Evolutionary conservation across 2,329 filamentous ascomycete species (phyloP), one percentile per base, ranked within the genome.

Genomic region (Ceratocystis albifundus): DNA sequence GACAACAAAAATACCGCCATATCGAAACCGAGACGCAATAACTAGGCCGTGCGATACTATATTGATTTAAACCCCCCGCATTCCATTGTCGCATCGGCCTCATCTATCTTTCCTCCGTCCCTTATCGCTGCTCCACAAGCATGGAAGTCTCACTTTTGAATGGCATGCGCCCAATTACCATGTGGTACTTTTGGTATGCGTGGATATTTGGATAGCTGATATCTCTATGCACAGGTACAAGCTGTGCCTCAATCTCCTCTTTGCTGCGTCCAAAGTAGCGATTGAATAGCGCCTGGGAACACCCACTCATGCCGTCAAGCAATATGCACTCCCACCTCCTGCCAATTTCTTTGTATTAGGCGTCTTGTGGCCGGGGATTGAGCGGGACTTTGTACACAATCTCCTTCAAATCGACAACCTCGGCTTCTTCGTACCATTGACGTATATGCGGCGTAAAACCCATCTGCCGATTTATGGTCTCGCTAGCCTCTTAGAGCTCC

Each of bases 321-420:
- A 77, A 74, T 61, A 79, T 79, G 20, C 71, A 71, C 70, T 80
- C 76, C 79, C 78, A 80, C 71, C 79, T 74, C 48, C 71, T 74
- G 0, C 79, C 79, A 3, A 81, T 69, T 15, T 77, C 74, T 70
- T 77, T 80, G 62, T 78, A 73, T 22, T 71, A 70, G 50, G 74
- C 74, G 61, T 80, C 74, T 69, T 77, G 79, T 0, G 82, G 75
- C 83, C 83, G 85, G 3, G 75, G 74, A 44, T 81, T 83, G 61
- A 80, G 75, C 0, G 83, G 83, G 46, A 84, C 74, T 71, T 80
- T 83, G 72, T 80, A 82, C 1, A 80, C 71, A 25, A 74, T 74
- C 71, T 84, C 77, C 36, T 79, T 76, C 12, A 85, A 77, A 65
- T 84, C 80, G 5, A 81, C 77, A 69, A 85, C 85, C 0, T 83